A percentile compares a stretch with the other conserved stretches of the same genome.
Evolutionary conservation across 23 red algal genomes (phyloP).

Genomic region (Gracilaria gracilis): DNA sequence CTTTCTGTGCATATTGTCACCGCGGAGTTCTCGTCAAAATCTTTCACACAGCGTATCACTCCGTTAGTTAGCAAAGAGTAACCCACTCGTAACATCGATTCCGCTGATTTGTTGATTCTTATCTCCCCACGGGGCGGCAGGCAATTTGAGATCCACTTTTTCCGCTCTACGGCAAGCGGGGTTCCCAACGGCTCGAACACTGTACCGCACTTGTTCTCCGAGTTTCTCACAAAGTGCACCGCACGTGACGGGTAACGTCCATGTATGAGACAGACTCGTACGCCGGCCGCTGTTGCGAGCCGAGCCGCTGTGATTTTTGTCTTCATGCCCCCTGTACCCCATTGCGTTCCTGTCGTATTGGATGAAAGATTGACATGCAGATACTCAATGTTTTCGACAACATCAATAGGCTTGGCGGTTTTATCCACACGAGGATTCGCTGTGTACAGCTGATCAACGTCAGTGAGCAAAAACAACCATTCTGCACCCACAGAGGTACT

Average conservation of each 20-base stretch:
- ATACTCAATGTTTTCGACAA: slow-evolving; percentile 71
- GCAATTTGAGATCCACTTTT: slow-evolving; percentile 94
- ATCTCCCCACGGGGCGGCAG: slow-evolving; percentile 85
- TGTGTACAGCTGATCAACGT: slow-evolving; percentile 97
- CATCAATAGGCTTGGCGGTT: slow-evolving; percentile 85
- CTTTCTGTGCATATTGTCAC: slow-evolving; percentile 62
- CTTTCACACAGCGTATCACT: slow-evolving; percentile 65
- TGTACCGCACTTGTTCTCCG: slow-evolving; percentile 66
- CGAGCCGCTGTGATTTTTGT: slow-evolving; percentile 99
- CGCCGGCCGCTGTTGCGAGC: slow-evolving; percentile 94
- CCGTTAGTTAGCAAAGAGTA: slow-evolving; percentile 66
- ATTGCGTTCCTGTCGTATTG: slow-evolving; percentile 90
- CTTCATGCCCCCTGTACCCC: slow-evolving; percentile 98
- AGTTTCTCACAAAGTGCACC: slow-evolving; percentile 81
- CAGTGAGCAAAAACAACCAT: slow-evolving; percentile 98
- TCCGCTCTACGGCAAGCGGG: slow-evolving; percentile 76
- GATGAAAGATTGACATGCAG: slow-evolving; percentile 56
- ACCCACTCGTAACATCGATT: slow-evolving; percentile 58
- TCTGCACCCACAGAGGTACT: slow-evolving; percentile 84
- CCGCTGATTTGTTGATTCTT: slow-evolving; percentile 69
- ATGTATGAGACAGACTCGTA: slow-evolving; percentile 88
- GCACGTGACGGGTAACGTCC: slow-evolving; percentile 84
- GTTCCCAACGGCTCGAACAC: slow-evolving; percentile 78
- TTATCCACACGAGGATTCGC: slow-evolving; percentile 79
- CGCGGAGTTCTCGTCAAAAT: slow-evolving; percentile 81